Conservation (phyloP, 108 stramenopile genomes). For the Heterococcus sp. region DNA sequence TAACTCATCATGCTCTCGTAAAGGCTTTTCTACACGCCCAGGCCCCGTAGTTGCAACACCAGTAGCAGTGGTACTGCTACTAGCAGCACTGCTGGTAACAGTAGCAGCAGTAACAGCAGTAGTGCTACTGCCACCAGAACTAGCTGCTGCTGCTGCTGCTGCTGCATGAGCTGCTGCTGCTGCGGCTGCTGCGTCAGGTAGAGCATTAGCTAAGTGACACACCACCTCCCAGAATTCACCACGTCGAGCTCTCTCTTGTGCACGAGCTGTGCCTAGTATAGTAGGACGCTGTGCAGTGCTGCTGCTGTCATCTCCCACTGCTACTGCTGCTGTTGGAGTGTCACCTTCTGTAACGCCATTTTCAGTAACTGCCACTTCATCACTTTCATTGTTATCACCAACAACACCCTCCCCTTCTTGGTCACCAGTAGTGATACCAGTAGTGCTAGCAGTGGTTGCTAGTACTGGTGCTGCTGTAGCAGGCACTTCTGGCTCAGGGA, state of each 20-base stretch:
- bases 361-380: not conserved
- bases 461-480: not conserved
- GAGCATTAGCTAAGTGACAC: slow-evolving; percentile 9
- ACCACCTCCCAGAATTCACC: slow-evolving; percentile 33
- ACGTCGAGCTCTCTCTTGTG: slow-evolving; percentile 7
- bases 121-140: slow-evolving; percentile 19
- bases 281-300: not conserved
- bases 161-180: slow-evolving; percentile 15
- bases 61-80: too few relatives aligned
- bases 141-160: slow-evolving; percentile 10
- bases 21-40: not conserved
- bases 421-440: too few relatives aligned
- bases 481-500: not conserved
- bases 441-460: not conserved
- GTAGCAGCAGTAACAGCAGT: too few relatives aligned
- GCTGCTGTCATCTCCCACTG: not conserved
- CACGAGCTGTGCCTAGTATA: not conserved
- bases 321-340: not conserved
- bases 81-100: too few relatives aligned
- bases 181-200: not conserved
- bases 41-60: not conserved
- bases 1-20: slow-evolving; percentile 32
- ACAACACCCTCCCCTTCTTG: too few relatives aligned
- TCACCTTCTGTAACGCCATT: not conserved
- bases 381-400: too few relatives aligned